These are phyloP conservation scores for Kalmusia sp. DNA, from an alignment of 2,329 filamentous ascomycete species.

Conservation along the genomic window DNA sequence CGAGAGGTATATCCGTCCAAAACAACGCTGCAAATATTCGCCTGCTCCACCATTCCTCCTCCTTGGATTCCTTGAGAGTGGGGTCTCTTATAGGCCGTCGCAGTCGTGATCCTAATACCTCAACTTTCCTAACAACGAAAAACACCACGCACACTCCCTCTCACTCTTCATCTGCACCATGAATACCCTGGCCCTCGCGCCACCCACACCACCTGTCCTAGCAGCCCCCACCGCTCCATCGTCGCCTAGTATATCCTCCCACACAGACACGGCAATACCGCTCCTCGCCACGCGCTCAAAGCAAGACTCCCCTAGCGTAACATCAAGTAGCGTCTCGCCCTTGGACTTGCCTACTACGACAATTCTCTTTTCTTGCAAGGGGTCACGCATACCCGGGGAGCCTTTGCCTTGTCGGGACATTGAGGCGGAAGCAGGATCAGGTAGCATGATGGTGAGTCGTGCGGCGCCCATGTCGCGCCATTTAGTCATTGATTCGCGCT, in stretches of 20 bases:
- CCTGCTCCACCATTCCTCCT: too few species aligned
- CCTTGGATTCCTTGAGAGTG: too few species aligned
- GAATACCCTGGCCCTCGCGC: constrained; percentile 64
- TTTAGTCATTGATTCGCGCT: constrained; percentile 74
- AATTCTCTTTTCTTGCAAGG: constrained; percentile 79
- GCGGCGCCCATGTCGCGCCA: constrained; percentile 94
- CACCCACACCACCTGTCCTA: constrained; percentile 63
- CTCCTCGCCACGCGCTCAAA: constrained; percentile 84
- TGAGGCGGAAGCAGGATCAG: too few species aligned
- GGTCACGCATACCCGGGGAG: constrained; percentile 46
- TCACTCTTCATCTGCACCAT: constrained; percentile 66
- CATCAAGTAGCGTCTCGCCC: constrained; percentile 76
- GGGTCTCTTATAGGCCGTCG: too few species aligned
- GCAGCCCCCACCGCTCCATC: constrained; percentile 65
- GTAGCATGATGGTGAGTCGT: constrained; percentile 79
- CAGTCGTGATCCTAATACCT: constrained; percentile 46
- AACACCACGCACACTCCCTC: constrained; percentile 57
- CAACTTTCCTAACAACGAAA: constrained; percentile 57
- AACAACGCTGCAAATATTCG: background rate
- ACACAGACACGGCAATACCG: constrained; percentile 88
- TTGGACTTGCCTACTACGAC: constrained; percentile 76
- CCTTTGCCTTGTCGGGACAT: constrained; percentile 39
- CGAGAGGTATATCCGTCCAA: background rate
- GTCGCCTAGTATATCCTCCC: constrained; percentile 65
- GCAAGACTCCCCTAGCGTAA: constrained; percentile 81